Evolutionary conservation across 345 rosid genomes (phyloP).

Genomic region (Ailanthus altissimus): DNA sequence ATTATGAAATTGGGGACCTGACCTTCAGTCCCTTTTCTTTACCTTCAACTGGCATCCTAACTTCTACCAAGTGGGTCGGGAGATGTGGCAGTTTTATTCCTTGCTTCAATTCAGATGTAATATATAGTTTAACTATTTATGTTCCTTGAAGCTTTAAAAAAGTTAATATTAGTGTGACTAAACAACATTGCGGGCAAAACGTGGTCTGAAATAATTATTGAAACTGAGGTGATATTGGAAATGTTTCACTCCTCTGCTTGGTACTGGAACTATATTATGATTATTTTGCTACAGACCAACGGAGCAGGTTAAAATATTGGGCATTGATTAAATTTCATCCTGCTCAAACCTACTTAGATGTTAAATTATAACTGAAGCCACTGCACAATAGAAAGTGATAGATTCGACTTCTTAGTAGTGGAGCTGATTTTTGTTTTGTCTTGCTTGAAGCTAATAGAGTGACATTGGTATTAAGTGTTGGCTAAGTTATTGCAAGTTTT

Average conservation of each 20-base stretch:
- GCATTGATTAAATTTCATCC: not conserved
- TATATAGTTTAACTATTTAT: not conserved
- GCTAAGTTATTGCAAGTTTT: not conserved
- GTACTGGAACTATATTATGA: not conserved
- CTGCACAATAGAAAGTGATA: not conserved
- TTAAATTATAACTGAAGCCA: not conserved
- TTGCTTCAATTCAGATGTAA: not conserved
- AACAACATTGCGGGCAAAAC: not conserved
- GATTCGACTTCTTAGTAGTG: not conserved
- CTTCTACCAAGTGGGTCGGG: not conserved
- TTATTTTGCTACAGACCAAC: not conserved
- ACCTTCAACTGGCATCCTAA: not conserved
- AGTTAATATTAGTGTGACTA: not conserved
- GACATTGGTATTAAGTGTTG: not conserved
- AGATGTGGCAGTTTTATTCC: not conserved
- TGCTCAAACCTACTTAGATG: not conserved
- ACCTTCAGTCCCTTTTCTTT: not conserved
- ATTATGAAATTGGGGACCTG: not conserved
- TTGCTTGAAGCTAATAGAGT: conserved; percentile 3
- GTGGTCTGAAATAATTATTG: not conserved
- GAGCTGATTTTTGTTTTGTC: not conserved
- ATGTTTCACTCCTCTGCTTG: not conserved
- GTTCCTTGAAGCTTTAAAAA: not conserved
- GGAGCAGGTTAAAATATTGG: not conserved
- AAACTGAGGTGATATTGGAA: not conserved